Evolutionary conservation across 2,329 filamentous ascomycete genomes (phyloP).

Genomic region (Pochonia chlamydosporia): DNA sequence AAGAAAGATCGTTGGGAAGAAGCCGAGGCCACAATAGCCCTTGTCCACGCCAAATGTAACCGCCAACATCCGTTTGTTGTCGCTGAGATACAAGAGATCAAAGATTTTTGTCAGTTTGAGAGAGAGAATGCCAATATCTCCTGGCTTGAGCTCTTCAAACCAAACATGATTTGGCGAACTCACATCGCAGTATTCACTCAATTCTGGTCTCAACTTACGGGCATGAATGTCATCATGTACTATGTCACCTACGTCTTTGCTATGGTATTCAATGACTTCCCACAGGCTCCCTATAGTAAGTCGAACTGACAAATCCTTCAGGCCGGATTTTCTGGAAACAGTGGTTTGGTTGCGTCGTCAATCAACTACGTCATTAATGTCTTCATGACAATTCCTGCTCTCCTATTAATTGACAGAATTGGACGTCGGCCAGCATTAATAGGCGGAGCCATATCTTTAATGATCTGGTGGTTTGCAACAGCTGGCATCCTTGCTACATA

Average conservation of each 20-base stretch:
- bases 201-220: slow-evolving; percentile 51
- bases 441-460: slow-evolving; percentile 61
- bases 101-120: slow-evolving; percentile 69
- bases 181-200: slow-evolving; percentile 46
- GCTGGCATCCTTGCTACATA: slow-evolving; percentile 45
- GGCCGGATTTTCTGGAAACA: slow-evolving; percentile 35
- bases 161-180: slow-evolving; percentile 54
- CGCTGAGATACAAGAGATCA: slow-evolving; percentile 66
- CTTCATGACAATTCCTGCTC: slow-evolving; percentile 67
- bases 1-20: slow-evolving; percentile 55
- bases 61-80: slow-evolving; percentile 58
- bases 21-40: slow-evolving; percentile 43
- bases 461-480: slow-evolving; percentile 50
- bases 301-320: too few relatives aligned
- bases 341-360: slow-evolving; percentile 47
- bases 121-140: slow-evolving; percentile 62
- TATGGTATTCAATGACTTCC: too few relatives aligned
- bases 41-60: slow-evolving; percentile 63
- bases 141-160: slow-evolving; percentile 66
- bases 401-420: slow-evolving; percentile 70
- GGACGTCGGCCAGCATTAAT: slow-evolving; percentile 67
- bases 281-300: too few relatives aligned
- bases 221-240: slow-evolving; percentile 59
- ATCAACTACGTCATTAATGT: slow-evolving; percentile 71
- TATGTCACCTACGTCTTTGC: slow-evolving; percentile 47